Percentiles rank a stretch among this genome's conserved stretches.
These are phyloP conservation scores for Harrya chromipes DNA, from an alignment of 768 basidiomycete genomes.

Conservation along the genomic window DNA sequence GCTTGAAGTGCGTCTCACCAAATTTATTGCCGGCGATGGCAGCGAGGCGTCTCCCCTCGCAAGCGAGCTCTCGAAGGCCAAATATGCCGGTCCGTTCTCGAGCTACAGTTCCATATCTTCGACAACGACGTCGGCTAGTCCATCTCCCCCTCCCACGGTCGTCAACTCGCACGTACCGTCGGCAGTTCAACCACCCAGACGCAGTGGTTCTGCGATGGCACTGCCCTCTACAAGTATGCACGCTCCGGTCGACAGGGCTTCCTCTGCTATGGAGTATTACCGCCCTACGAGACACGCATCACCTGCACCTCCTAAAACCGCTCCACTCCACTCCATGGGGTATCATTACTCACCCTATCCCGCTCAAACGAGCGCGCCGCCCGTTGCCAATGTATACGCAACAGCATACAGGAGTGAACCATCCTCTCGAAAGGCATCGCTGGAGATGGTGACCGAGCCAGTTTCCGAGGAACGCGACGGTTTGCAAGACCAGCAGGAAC, in stretches of 20 bases:
- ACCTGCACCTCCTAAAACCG: conserved; percentile 52
- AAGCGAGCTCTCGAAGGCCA: conserved; percentile 32
- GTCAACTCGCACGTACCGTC: conserved; percentile 36
- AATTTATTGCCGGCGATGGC: conserved; percentile 92
- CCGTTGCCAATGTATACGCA: conserved; percentile 38
- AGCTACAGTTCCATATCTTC: conserved; percentile 93
- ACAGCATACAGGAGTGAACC: conserved; percentile 33
- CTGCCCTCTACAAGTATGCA: conserved; percentile 46
- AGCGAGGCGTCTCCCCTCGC: conserved; percentile 45
- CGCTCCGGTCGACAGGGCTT: conserved; percentile 62
- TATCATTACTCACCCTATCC: conserved; percentile 30
- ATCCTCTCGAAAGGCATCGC: conserved; percentile 26
- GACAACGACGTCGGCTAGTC: conserved; percentile 64
- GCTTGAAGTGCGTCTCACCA: conserved; percentile 89
- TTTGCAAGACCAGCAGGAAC: conserved; percentile 1
- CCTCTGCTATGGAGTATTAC: conserved; percentile 75
- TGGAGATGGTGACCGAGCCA: conserved; percentile 32
- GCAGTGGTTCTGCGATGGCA: conserved; percentile 71
- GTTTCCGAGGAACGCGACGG: conserved; percentile 7
- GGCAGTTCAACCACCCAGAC: conserved; percentile 43
- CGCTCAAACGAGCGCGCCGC: conserved; percentile 20
- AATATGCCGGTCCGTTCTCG: conserved; percentile 78
- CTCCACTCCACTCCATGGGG: conserved; percentile 44
- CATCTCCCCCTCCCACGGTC: conserved; percentile 68
- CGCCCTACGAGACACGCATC: conserved; percentile 49